Conservation (phyloP, 345 rosid species). For the Cardamine resedifolia region DNA sequence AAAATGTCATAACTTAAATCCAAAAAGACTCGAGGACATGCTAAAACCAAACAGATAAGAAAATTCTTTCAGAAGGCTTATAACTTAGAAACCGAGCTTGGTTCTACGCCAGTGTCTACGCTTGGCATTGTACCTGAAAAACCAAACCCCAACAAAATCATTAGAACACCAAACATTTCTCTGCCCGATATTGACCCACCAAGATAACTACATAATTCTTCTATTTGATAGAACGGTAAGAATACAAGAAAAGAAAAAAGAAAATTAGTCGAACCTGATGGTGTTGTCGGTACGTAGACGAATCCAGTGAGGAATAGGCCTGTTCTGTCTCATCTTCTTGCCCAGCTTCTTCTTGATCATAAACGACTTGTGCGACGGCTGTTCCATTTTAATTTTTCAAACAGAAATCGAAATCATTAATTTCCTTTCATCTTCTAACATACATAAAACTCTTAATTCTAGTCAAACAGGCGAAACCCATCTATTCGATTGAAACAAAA, state of each 20-base stretch:
- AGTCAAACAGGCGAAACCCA: not conserved
- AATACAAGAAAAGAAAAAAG: not conserved
- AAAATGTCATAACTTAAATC: conserved; percentile 24
- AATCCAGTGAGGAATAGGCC: conserved; percentile 80
- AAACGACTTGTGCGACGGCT: conserved; percentile 97
- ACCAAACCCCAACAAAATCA: not conserved
- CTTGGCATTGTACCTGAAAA: conserved; percentile 65
- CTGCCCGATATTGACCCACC: not conserved
- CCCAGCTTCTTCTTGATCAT: conserved; percentile 69
- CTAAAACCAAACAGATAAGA: conserved; percentile 15
- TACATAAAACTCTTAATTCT: not conserved
- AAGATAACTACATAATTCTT: not conserved
- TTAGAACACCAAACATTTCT: not conserved
- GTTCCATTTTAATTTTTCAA: conserved; percentile 4
- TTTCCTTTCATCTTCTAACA: not conserved
- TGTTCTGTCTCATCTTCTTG: conserved; percentile 77
- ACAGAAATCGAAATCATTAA: not conserved
- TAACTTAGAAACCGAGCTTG: conserved; percentile 53
- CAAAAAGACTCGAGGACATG: not conserved
- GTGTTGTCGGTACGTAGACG: conserved; percentile 70
- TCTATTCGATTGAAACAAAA: not conserved
- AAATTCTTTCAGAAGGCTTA: not conserved
- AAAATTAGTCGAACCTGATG: conserved; percentile 41
- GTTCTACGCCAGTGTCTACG: conserved; percentile 81
- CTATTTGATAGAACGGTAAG: not conserved